Conservation (phyloP, 2,329 filamentous ascomycete genomes). For the Fusarium sp. region DNA sequence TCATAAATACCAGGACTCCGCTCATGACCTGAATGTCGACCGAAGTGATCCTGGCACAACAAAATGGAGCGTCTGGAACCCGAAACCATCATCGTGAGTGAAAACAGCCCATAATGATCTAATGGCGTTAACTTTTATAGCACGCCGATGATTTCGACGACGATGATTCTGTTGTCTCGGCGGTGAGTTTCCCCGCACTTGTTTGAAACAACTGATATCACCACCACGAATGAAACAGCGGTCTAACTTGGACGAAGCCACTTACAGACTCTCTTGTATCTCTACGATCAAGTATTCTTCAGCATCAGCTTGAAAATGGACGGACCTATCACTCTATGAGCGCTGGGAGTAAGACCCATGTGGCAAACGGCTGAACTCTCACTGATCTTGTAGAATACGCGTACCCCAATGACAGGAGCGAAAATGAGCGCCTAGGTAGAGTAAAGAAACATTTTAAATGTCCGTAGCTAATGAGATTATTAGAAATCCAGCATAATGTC, state of each 20-base stretch:
- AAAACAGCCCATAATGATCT: neutral
- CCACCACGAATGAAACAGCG: neutral
- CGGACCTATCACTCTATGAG: slow-evolving; percentile 12
- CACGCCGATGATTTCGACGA: neutral
- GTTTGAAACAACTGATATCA: neutral
- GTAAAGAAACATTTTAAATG: neutral
- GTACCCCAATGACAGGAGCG: slow-evolving; percentile 8
- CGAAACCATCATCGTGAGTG: neutral
- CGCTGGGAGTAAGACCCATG: neutral
- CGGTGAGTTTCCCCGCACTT: neutral
- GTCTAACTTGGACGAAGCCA: neutral
- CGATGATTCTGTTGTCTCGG: neutral
- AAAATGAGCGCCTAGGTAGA: slow-evolving; percentile 13
- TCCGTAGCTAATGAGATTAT: neutral
- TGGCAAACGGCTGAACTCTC: neutral
- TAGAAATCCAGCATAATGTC: slow-evolving; percentile 13
- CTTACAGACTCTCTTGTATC: slow-evolving; percentile 10
- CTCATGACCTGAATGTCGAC: neutral
- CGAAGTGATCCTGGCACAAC: neutral
- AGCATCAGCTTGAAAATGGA: slow-evolving; percentile 13
- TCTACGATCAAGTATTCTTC: slow-evolving; percentile 6
- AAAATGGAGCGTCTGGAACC: neutral
- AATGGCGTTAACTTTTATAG: neutral
- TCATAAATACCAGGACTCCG: neutral
- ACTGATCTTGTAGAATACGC: slow-evolving; percentile 3